Conservation (phyloP, 768 basidiomycete species). For the Trametes meyenii region DNA sequence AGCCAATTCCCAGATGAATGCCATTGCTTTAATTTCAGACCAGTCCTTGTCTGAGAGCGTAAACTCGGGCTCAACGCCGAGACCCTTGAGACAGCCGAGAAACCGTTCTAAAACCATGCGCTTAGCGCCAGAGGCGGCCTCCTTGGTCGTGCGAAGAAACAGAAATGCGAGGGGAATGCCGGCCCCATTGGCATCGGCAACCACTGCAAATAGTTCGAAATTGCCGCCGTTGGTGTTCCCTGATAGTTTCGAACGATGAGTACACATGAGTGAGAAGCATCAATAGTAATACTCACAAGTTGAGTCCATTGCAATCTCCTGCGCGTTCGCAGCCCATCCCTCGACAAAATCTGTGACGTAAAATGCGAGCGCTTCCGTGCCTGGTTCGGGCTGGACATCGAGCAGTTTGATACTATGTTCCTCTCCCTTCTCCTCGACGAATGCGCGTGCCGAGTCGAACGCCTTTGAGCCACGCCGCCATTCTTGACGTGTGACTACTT, state of each 20-base stretch:
- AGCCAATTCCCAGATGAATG: too few relatives aligned
- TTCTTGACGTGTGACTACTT: too few relatives aligned
- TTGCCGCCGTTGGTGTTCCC: conserved; percentile 39
- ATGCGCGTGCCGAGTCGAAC: not conserved
- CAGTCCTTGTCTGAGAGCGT: too few relatives aligned
- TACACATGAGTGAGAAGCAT: too few relatives aligned
- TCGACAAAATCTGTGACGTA: conserved; percentile 13
- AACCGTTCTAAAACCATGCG: conserved; percentile 32
- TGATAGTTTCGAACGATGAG: conserved; percentile 1
- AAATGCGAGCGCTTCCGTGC: conserved; percentile 13
- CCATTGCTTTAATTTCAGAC: too few relatives aligned
- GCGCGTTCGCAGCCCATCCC: conserved; percentile 12
- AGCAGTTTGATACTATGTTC: conserved; percentile 4
- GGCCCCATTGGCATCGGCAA: conserved; percentile 38
- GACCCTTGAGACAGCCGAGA: conserved; percentile 28
- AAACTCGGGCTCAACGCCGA: conserved; percentile 31
- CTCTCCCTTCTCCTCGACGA: not conserved
- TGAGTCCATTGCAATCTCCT: conserved; percentile 22
- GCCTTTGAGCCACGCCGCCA: not conserved
- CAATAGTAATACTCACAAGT: conserved; percentile 7
- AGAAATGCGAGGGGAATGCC: conserved; percentile 39
- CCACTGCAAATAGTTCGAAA: conserved; percentile 37
- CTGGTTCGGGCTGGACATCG: conserved; percentile 10
- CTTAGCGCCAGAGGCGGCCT: conserved; percentile 29
- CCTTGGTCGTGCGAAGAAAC: conserved; percentile 23